Conservation (phyloP, 148 eudicot genomes). For the Oxyria digyna region DNA sequence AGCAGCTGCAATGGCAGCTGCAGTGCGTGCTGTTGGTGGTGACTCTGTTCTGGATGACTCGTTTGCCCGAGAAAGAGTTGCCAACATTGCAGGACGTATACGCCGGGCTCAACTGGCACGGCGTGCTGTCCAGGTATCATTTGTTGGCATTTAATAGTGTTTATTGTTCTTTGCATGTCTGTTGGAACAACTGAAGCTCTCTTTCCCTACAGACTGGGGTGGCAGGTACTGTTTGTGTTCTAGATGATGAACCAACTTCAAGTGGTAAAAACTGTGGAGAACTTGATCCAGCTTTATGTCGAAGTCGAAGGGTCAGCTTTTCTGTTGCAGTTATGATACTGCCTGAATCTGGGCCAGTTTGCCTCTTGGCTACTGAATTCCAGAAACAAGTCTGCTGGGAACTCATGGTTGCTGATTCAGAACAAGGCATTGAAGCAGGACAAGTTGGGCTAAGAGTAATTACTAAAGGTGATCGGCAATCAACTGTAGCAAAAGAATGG, state of each 20-base stretch:
- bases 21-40: slow-evolving; percentile 97
- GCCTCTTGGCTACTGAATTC: slow-evolving; percentile 86
- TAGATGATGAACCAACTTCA: slow-evolving; percentile 93
- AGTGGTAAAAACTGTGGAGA: slow-evolving; percentile 79
- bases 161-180: neutral
- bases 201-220: slow-evolving; percentile 63
- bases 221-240: slow-evolving; percentile 79
- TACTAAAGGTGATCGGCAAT: slow-evolving; percentile 80
- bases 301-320: slow-evolving; percentile 66
- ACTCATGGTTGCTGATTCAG: slow-evolving; percentile 91
- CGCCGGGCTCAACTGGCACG: slow-evolving; percentile 83
- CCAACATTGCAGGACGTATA: slow-evolving; percentile 79
- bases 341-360: slow-evolving; percentile 97
- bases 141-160: neutral
- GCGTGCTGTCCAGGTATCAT: slow-evolving; percentile 72
- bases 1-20: slow-evolving; percentile 98
- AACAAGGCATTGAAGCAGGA: slow-evolving; percentile 98
- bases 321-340: slow-evolving; percentile 80
- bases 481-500: slow-evolving; percentile 86
- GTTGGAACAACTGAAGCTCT: neutral
- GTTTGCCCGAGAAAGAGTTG: slow-evolving; percentile 94
- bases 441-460: slow-evolving; percentile 92
- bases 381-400: slow-evolving; percentile 87
- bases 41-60: slow-evolving; percentile 97
- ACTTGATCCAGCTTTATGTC: slow-evolving; percentile 69